Evolutionary conservation across 192 early-diverging fungal species (phyloP), one percentile per base, ranked within the genome.

Genomic region (Dissophora ornata): DNA sequence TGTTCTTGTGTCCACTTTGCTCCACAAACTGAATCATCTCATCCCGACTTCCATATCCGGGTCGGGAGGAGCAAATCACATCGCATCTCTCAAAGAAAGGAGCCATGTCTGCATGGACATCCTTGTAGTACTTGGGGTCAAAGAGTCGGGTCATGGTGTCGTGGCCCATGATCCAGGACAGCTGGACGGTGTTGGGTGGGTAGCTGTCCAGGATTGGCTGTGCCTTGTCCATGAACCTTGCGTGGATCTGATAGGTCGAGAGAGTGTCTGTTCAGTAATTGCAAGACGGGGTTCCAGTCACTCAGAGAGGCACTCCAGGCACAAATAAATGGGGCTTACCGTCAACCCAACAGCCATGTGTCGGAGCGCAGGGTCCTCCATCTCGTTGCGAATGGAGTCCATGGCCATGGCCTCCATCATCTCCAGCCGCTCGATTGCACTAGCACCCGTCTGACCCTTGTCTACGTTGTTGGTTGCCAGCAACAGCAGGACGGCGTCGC

Each of bases 91-190:
- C 69, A 80, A 94, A 94, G 62, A 94, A 92, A 2, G 75, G 74
- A 11, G 66, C 67, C 22, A 94, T 81, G 51, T 74, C 70, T 0
- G 73, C 48, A 8, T 77, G 48, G 1, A 83, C 71, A 48, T 84
- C 71, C 1, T 62, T 46, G 65, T 95, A 95, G 78, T 95, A 95
- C 68, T 88, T 90, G 48, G 84, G 83, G 59, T 92, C 85, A 57
- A 95, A 90, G 28, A 95, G 82, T 29, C 93, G 85, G 15, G 86
- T 87, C 55, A 95, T 70, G 11, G 93, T 93, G 66, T 95, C 93
- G 65, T 83, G 87, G n/a, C 93, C 93, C 85, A 95, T 81, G 57
- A 93, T 87, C 80, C 91, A 95, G 36, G 86, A 79, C 11, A 88
- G 59, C 26, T 74, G 69, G 11, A 81, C 53, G 16, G 57, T 54